Conservation (phyloP, 805 yeast genomes). For the Metschnikowia shivogae region DNA sequence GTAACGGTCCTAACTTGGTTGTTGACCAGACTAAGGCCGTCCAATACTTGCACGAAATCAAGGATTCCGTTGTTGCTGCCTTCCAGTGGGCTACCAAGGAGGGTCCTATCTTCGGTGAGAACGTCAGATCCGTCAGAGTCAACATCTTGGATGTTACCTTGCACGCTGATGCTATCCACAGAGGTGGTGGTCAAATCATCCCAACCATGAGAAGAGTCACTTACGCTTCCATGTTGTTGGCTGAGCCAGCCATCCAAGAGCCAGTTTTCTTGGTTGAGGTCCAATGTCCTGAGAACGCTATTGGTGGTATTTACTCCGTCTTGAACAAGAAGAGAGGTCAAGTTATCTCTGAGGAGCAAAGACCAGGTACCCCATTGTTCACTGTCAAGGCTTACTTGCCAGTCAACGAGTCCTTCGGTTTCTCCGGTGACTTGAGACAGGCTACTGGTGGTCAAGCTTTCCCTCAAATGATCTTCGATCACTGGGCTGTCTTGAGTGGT, state of each 20-base stretch:
- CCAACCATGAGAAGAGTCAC: constrained; percentile 99
- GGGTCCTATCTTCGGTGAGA: constrained; percentile 98
- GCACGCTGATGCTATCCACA: constrained; percentile 99
- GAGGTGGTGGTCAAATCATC: constrained; percentile 99
- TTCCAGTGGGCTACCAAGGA: constrained; percentile 99
- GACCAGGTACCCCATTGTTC: constrained; percentile 99
- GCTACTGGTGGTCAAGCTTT: constrained; percentile 99
- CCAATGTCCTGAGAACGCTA: constrained; percentile 98
- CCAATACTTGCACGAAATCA: constrained; percentile 97
- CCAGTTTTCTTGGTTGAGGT: constrained; percentile 99
- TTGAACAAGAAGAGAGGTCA: constrained; percentile 99
- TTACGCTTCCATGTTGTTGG: constrained; percentile 95
- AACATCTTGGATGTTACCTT: constrained; percentile 98
- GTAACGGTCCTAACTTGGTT: constrained; percentile 97
- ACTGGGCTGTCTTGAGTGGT: constrained; percentile 89
- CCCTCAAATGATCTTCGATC: constrained; percentile 99
- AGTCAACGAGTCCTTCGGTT: constrained; percentile 99
- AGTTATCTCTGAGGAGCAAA: constrained; percentile 98
- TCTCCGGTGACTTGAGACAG: constrained; percentile 98
- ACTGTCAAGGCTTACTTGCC: constrained; percentile 99
- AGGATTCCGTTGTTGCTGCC: constrained; percentile 99
- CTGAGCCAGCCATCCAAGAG: constrained; percentile 98
- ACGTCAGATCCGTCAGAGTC: constrained; percentile 91
- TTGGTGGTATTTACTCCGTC: constrained; percentile 99
- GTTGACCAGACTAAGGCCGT: constrained; percentile 99